Conservation (phyloP, 768 basidiomycete genomes). For the Naganishia friedmannii region DNA sequence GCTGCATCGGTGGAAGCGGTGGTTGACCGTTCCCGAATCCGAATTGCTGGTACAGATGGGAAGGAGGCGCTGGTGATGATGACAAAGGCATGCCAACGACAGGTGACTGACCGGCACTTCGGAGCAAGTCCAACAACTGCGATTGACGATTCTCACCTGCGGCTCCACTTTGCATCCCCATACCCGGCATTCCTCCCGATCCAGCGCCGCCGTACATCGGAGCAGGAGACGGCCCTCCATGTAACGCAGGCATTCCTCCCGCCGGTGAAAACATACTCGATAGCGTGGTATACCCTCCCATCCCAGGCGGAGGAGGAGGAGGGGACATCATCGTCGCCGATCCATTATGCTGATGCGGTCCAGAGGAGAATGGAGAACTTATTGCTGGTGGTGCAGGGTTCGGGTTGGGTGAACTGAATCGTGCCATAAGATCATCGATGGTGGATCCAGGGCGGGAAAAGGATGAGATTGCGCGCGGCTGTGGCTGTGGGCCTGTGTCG, state of each 20-base stretch:
- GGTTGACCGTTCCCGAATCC: slow-evolving; percentile 9
- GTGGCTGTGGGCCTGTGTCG: background rate
- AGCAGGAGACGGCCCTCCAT: slow-evolving; percentile 2
- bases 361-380: slow-evolving; percentile 5
- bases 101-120: slow-evolving; percentile 15
- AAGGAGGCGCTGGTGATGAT: background rate
- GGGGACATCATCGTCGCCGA: background rate
- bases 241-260: background rate
- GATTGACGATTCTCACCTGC: background rate
- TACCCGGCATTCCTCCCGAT: background rate
- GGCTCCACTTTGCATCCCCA: too few species aligned
- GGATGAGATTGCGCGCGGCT: slow-evolving; percentile 4
- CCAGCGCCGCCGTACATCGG: background rate
- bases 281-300: background rate
- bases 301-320: background rate
- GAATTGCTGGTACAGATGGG: background rate
- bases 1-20: background rate
- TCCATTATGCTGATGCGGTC: background rate
- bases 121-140: slow-evolving; percentile 10
- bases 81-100: background rate
- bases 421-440: slow-evolving; percentile 22
- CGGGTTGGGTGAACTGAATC: slow-evolving; percentile 11
- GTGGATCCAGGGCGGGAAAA: slow-evolving; percentile 13
- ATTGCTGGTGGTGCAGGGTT: slow-evolving; percentile 2
- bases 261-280: slow-evolving; percentile 8